Evolutionary conservation across 2,329 filamentous ascomycete genomes (phyloP), one percentile per base, ranked within the genome.

Genomic region (Geoglossum cookeanum): DNA sequence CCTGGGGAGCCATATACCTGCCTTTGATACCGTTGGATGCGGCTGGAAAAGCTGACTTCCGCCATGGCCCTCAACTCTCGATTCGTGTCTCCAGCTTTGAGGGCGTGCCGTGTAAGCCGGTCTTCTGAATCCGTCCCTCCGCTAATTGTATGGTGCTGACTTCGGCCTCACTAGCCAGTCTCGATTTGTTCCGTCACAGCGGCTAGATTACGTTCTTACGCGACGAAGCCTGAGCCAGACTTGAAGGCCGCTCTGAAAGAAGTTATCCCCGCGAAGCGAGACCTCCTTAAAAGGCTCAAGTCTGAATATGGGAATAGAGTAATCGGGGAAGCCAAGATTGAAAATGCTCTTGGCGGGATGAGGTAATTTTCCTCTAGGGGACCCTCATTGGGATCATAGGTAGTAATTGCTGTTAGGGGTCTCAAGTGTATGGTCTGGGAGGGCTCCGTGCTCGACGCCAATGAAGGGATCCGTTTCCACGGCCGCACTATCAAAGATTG

Each of bases 361-460:
- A 86, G 90, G 74, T 78, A 71, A 17, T 35, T 32, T 35, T 15
- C 4, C 56, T 57, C 22, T 5, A 49, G 11, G 6, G 29, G 47
- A 35, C 45, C 33, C 22, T 37, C 47, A 57, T 35, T 37, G 48
- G 52, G 54, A 39, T 54, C 55, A 62, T 49, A 44, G 39, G 9
- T 67, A 35, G 13, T 30, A 33, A 11, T 17, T 59, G 47, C 15
- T n/a, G 11, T 6, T 59, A 79, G 76, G 71, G 91, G 91, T 44
- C 80, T 98, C 63, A 96, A 95, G 74, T 87, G 90, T 63, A 96
- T 98, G 89, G 80, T 98, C 57, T 98, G 92, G 92, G 92, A 98
- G 72, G 92, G 92, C 52, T 96, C 90, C 9, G 91, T 97, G 29
- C 83, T 98, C 55, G 92, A 98, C 68, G 85, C 92, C 63, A 85